A percentile compares a stretch with the other conserved stretches of the same genome.
These are phyloP conservation scores for Didymella sp. DNA, from an alignment of 2,329 filamentous ascomycete species.

Conservation along the genomic window DNA sequence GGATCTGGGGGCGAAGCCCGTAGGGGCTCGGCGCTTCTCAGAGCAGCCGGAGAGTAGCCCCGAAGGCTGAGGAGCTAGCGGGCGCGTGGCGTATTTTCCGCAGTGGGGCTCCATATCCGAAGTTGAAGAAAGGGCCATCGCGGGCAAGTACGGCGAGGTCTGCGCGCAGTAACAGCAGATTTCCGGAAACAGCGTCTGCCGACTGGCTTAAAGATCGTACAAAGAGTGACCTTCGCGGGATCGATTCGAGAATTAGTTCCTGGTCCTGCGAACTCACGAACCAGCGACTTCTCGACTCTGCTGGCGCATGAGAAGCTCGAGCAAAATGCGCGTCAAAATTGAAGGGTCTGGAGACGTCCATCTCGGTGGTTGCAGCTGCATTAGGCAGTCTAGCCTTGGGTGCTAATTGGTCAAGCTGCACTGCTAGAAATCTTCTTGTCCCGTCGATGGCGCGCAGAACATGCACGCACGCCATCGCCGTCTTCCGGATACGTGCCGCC, in stretches of 20 bases:
- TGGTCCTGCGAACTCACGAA: background rate
- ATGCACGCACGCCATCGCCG: background rate
- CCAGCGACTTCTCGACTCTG: background rate
- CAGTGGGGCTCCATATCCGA: background rate
- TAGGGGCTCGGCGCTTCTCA: background rate
- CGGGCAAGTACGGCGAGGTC: constrained; percentile 12
- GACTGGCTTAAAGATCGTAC: background rate
- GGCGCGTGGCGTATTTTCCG: background rate
- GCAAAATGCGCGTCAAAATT: constrained; percentile 7
- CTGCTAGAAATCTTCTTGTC: constrained; percentile 17
- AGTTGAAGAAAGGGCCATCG: background rate
- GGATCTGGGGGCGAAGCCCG: background rate
- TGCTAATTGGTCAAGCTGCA: background rate
- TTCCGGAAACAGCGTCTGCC: background rate
- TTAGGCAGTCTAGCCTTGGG: background rate
- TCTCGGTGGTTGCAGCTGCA: constrained; percentile 5
- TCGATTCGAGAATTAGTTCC: background rate
- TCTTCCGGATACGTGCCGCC: constrained; percentile 2
- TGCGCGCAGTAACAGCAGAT: constrained; percentile 1
- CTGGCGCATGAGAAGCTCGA: background rate
- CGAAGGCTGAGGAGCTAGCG: background rate
- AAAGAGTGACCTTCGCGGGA: background rate
- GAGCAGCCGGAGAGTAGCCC: background rate
- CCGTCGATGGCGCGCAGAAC: constrained; percentile 3
- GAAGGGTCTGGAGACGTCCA: constrained; percentile 11